A percentile compares a stretch with the other conserved stretches of the same genome.
phyloP scores from a whole-genome alignment of 2,329 filamentous ascomycete species.

The Hymenoscyphus occultus region DNA sequence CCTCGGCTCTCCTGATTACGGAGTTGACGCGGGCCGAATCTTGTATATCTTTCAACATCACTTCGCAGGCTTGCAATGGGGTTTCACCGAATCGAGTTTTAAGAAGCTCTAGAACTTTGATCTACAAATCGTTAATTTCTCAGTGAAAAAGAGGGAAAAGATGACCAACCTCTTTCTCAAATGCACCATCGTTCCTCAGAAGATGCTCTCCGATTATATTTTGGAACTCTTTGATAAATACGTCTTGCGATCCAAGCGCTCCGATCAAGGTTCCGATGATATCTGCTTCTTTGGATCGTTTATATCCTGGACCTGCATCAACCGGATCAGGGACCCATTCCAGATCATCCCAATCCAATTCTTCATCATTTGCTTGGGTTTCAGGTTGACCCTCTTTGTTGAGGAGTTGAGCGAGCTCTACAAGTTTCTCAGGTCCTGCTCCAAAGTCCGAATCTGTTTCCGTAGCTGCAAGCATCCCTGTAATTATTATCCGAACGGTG shows the following conservation, averaged over 20 bases:
- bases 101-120: slow-evolving; percentile 78
- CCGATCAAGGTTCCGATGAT: slow-evolving; percentile 88
- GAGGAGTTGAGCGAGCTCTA: slow-evolving; percentile 66
- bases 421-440: slow-evolving; percentile 50
- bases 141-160: background rate
- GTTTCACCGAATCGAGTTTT: slow-evolving; percentile 86
- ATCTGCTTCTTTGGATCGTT: slow-evolving; percentile 82
- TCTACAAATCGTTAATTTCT: slow-evolving; percentile 38
- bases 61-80: slow-evolving; percentile 87
- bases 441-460: slow-evolving; percentile 55
- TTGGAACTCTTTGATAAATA: slow-evolving; percentile 93
- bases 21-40: slow-evolving; percentile 76
- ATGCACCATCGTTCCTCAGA: slow-evolving; percentile 62
- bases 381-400: slow-evolving; percentile 43
- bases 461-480: slow-evolving; percentile 64
- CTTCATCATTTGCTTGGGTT: slow-evolving; percentile 58
- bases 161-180: slow-evolving; percentile 61
- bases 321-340: slow-evolving; percentile 89
- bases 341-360: slow-evolving; percentile 89
- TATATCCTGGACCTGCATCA: slow-evolving; percentile 90
- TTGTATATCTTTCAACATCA: slow-evolving; percentile 92
- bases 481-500: slow-evolving; percentile 73
- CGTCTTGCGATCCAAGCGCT: slow-evolving; percentile 82
- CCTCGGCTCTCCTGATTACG: slow-evolving; percentile 55
- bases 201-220: slow-evolving; percentile 83